These are phyloP conservation scores for Piloderma croceum DNA, from an alignment of 768 basidiomycete genomes.

Conservation along the genomic window DNA sequence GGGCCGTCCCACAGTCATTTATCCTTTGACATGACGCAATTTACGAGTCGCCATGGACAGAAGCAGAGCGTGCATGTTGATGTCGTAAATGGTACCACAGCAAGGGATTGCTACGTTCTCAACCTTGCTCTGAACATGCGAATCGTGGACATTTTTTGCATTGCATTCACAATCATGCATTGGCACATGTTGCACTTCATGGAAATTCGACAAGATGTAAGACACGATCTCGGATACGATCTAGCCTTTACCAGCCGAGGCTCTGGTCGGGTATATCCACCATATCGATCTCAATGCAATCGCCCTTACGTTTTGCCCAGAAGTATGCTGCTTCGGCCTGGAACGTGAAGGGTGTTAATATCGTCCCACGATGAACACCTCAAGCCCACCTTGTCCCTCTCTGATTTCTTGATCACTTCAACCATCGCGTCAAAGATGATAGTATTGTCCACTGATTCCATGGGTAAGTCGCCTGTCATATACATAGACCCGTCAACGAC, in stretches of 20 bases:
- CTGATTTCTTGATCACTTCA: background rate
- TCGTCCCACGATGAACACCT: background rate
- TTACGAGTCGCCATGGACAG: too few relatives aligned
- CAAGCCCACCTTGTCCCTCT: slow-evolving; percentile 4
- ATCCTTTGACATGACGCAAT: too few relatives aligned
- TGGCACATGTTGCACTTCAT: too few relatives aligned
- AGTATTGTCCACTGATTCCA: background rate
- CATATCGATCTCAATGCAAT: slow-evolving; percentile 12
- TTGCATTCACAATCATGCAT: too few relatives aligned
- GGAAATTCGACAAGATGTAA: too few relatives aligned
- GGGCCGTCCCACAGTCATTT: too few relatives aligned
- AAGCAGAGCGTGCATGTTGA: too few relatives aligned
- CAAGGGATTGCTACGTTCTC: too few relatives aligned
- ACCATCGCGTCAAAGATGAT: background rate
- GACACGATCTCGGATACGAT: too few relatives aligned
- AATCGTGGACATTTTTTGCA: too few relatives aligned
- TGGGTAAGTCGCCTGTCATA: background rate
- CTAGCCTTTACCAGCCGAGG: slow-evolving; percentile 12
- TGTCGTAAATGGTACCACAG: too few relatives aligned
- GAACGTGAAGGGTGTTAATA: background rate
- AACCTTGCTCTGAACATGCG: too few relatives aligned
- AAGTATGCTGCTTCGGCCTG: slow-evolving; percentile 8
- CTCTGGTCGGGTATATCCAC: slow-evolving; percentile 11
- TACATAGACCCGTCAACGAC: background rate
- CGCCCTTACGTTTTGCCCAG: slow-evolving; percentile 10